Evolutionary conservation across 768 basidiomycete species (phyloP), one percentile per base, ranked within the genome.

Genomic region (Leccinum imitatum): DNA sequence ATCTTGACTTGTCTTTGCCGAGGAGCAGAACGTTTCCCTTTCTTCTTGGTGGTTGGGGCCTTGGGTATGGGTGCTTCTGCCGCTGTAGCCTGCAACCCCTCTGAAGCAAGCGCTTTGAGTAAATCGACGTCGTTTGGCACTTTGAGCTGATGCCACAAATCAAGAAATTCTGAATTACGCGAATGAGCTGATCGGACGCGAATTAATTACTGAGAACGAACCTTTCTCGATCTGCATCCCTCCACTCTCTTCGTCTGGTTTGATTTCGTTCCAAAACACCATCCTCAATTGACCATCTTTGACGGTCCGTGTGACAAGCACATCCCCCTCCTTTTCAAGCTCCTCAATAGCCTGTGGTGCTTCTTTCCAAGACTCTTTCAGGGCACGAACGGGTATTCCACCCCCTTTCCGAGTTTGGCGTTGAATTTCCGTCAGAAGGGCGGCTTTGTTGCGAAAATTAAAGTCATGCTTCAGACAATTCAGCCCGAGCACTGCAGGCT

Each of bases 341-440:
- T 95, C 91, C 69, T 94, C 91, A 48, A 95, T 87, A 0, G 90
- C 91, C 48, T 80, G 76, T 1, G 89, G 87, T 0, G 93, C 90
- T 64, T 91, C 90, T 66, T 91, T 90, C 93, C 94, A 97, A 14
- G 90, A 89, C 71, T 96, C 93, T 68, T 95, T 93, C 46, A 97
- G 77, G 1, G 86, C 81, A 19, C 91, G 85, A 31, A 96, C 88
- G 14, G 91, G 84, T 31, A 96, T 85, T 3, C 93, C 93, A 3
- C 91, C 89, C 11, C 92, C 93, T 65, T 87, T 88, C 30, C 87
- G 85, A 2, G 91, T 90, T 65, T 91, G 86, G 1, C 90, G 86
- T 68, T 93, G 91, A 39, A 97, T 92, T 71, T 95, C 91, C 0
- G 86, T 89, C 15, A 96, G 75, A 3, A 96, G 80, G 0, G 92